Base-by-base conservation (phyloP, 2,329 filamentous ascomycete species). In the Pseudopithomyces maydicus region DNA sequence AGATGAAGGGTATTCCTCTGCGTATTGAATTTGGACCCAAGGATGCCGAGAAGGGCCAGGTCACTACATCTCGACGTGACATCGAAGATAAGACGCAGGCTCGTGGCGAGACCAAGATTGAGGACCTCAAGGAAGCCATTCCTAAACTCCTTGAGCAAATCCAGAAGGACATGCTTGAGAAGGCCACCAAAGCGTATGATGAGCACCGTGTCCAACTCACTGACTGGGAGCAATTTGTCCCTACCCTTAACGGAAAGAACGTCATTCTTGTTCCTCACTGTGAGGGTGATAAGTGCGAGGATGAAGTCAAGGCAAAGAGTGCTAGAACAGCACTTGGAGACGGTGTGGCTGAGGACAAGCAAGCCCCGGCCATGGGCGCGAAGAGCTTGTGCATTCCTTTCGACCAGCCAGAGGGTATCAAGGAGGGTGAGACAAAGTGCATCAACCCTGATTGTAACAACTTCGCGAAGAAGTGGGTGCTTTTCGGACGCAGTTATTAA, bases 1-100 rank as follows among this genome's bases (percentile, higher is more conserved):
- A 99, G 78, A 84, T 98, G 68, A 96, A 94, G 80, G 95, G 96
- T 74, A 90, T 98, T 41, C 95, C 96, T 45, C 85, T 99, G 36
- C 90, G 95, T 57, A 84, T 99, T 57, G 95, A 99, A 78, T 97
- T 97, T 72, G 96, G 96, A 6, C 94, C 95, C 70, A 96, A 96
- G 79, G 95, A 98, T 74, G 89, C 90, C 12, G 91, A 90, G 63
- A 91, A 93, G 74, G 86, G 90, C 56, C 90, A 93, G 41, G 89
- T 98, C 66, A 91, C 89, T 62, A 91, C 86, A 61, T 91, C 93
- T 20, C 91, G 95, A 70, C 91, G 96, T 69, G 95, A 99, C 76
- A 90, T 90, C 38, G 81, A 82, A 57, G 90, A 89, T 76, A 97
- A 98, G 83, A 70, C 75, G 44, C 64, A 68, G 38, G 72, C 73